Conservation (phyloP, 768 basidiomycete genomes). For the Rhizopogon rudus region DNA sequence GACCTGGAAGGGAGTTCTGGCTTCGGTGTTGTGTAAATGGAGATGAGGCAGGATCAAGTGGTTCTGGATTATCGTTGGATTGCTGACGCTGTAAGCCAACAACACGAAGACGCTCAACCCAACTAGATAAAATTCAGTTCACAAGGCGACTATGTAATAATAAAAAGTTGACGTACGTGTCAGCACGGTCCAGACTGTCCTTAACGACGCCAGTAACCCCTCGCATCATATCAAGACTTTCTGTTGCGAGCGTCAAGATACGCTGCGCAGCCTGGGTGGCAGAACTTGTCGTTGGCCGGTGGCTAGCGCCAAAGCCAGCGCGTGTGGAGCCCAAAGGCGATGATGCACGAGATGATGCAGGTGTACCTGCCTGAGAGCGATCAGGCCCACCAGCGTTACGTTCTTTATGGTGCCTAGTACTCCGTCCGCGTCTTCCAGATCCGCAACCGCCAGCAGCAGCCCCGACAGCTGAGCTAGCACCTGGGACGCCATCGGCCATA, state of each 20-base stretch:
- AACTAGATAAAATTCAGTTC: constrained; percentile 35
- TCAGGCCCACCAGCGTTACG: constrained; percentile 33
- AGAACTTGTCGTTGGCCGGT: constrained; percentile 39
- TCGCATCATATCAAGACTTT: constrained; percentile 90
- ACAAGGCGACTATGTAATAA: not conserved
- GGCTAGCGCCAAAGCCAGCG: constrained; percentile 9
- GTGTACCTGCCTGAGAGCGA: constrained; percentile 25
- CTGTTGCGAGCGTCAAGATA: constrained; percentile 79
- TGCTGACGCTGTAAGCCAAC: constrained; percentile 67
- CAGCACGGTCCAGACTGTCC: constrained; percentile 83
- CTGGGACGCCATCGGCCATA: constrained; percentile 23
- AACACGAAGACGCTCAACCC: constrained; percentile 77
- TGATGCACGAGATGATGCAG: constrained; percentile 29
- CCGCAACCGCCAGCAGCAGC: constrained; percentile 21
- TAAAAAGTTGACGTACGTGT: constrained; percentile 50
- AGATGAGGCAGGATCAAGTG: constrained; percentile 2
- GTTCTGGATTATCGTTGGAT: constrained; percentile 15
- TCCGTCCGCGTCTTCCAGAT: constrained; percentile 12
- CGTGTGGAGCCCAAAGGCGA: constrained; percentile 26
- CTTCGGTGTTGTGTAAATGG: constrained; percentile 6
- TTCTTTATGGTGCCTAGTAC: constrained; percentile 27
- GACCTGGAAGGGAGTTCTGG: constrained; percentile 18
- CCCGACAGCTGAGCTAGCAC: constrained; percentile 33
- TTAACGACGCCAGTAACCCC: constrained; percentile 85
- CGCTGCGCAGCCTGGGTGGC: constrained; percentile 75